Percentiles rank a stretch among this genome's conserved stretches.
Conservation (phyloP, 805 yeast genomes). For the Starmerella floris region DNA sequence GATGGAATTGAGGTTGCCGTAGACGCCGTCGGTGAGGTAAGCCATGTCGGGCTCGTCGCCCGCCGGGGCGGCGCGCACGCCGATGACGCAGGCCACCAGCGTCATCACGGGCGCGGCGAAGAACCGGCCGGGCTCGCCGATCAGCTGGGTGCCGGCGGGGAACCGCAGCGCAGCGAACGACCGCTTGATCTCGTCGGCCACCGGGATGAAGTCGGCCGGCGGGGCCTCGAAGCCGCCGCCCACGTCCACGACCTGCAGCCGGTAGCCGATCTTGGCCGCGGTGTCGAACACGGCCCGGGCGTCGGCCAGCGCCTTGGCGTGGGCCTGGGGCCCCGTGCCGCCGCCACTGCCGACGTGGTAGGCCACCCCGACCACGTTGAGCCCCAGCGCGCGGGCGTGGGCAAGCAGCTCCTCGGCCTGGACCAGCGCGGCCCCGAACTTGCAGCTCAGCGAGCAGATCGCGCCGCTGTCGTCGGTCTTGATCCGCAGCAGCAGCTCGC, state of each 20-base stretch:
- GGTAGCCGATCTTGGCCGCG: constrained; percentile 31
- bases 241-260: constrained; percentile 54
- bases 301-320: constrained; percentile 35
- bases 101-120: constrained; percentile 78
- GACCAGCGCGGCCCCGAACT: constrained; percentile 67
- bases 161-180: constrained; percentile 40
- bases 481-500: constrained; percentile 63
- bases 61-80: constrained; percentile 43
- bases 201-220: constrained; percentile 44
- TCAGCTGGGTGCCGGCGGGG: constrained; percentile 42
- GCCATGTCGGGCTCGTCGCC: constrained; percentile 42
- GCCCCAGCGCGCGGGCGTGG: constrained; percentile 45
- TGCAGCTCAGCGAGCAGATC: constrained; percentile 71
- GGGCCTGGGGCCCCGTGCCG: constrained; percentile 54
- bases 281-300: constrained; percentile 45
- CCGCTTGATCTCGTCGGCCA: constrained; percentile 35
- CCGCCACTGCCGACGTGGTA: constrained; percentile 97
- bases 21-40: constrained; percentile 87
- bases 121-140: constrained; percentile 92
- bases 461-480: constrained; percentile 83
- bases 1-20: constrained; percentile 90
- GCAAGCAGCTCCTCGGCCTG: constrained; percentile 43
- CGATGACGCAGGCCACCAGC: constrained; percentile 70
- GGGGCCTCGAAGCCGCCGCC: constrained; percentile 83
- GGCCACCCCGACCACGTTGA: constrained; percentile 71